Evolutionary conservation across 768 basidiomycete genomes (phyloP).

Genomic region (Agaricus sinodeliciosus): DNA sequence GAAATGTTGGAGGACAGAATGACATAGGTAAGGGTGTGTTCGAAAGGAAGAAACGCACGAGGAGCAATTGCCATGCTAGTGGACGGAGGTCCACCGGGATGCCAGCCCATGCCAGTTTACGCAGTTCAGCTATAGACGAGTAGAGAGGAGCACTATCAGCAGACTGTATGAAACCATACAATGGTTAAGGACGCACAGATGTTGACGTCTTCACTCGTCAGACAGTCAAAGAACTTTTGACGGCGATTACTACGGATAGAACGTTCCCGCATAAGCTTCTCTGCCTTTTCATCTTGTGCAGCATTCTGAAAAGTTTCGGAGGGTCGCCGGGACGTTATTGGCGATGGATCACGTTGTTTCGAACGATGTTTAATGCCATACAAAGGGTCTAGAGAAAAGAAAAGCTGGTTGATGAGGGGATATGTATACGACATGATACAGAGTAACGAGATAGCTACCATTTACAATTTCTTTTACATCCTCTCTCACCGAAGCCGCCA

Average conservation of each 20-base stretch:
- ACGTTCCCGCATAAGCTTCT: slow-evolving; percentile 63
- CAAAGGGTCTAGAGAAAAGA: slow-evolving; percentile 46
- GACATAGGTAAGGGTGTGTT: not conserved
- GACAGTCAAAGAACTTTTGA: slow-evolving; percentile 76
- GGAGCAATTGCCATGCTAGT: slow-evolving; percentile 89
- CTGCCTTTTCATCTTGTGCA: slow-evolving; percentile 36
- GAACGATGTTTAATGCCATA: slow-evolving; percentile 42
- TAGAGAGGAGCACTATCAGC: slow-evolving; percentile 20
- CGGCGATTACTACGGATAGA: slow-evolving; percentile 75
- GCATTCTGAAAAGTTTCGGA: slow-evolving; percentile 15
- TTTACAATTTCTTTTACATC: slow-evolving; percentile 73
- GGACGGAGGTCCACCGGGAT: slow-evolving; percentile 85
- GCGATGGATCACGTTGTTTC: slow-evolving; percentile 30
- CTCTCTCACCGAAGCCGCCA: slow-evolving; percentile 45
- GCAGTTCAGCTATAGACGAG: slow-evolving; percentile 50
- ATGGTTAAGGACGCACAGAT: slow-evolving; percentile 49
- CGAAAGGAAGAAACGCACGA: slow-evolving; percentile 46
- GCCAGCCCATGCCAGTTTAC: slow-evolving; percentile 93
- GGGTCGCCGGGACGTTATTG: slow-evolving; percentile 17
- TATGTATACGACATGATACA: slow-evolving; percentile 4
- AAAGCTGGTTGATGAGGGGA: slow-evolving; percentile 21
- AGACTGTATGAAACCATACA: not conserved
- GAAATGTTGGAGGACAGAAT: not conserved
- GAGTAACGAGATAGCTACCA: slow-evolving; percentile 41
- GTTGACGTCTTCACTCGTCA: slow-evolving; percentile 72